phyloP scores from a whole-genome alignment of 768 basidiomycete species.

The Tulasnella sp. region DNA sequence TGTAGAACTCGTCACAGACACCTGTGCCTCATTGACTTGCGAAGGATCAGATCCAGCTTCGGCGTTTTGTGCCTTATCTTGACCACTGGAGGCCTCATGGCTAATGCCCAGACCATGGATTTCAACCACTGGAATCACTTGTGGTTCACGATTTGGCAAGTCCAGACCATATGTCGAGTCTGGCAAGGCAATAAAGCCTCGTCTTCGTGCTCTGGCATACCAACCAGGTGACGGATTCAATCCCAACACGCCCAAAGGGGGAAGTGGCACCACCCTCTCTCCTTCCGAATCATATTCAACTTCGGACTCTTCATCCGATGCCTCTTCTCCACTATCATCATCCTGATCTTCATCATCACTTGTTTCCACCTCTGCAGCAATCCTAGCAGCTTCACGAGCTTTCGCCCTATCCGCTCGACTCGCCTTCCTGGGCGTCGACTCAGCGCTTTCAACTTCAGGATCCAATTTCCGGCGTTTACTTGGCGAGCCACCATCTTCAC shows the following conservation, averaged over 20 bases:
- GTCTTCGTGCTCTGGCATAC: slow-evolving; percentile 6
- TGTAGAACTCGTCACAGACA: too few species aligned
- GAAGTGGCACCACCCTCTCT: background rate
- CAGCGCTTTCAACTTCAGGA: background rate
- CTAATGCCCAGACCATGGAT: too few species aligned
- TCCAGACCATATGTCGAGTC: too few species aligned
- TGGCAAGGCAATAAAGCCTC: slow-evolving; percentile 2
- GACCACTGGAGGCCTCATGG: too few species aligned
- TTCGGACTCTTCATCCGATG: background rate
- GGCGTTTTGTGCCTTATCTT: too few species aligned
- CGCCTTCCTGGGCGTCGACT: background rate
- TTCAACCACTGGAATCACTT: too few species aligned
- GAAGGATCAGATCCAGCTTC: too few species aligned
- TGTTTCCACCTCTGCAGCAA: background rate
- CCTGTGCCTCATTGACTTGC: too few species aligned
- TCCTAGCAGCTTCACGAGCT: background rate
- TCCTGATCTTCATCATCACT: background rate
- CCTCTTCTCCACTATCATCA: background rate
- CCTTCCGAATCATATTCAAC: background rate
- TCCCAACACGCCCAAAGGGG: background rate
- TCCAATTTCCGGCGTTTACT: background rate
- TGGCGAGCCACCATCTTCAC: background rate
- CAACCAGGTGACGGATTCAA: background rate
- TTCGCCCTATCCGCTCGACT: background rate
- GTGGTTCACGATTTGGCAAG: too few species aligned